Evolutionary conservation across 352 stramenopile genomes (phyloP), one percentile per base, ranked within the genome.

Genomic region (Globisporangium emineosum): DNA sequence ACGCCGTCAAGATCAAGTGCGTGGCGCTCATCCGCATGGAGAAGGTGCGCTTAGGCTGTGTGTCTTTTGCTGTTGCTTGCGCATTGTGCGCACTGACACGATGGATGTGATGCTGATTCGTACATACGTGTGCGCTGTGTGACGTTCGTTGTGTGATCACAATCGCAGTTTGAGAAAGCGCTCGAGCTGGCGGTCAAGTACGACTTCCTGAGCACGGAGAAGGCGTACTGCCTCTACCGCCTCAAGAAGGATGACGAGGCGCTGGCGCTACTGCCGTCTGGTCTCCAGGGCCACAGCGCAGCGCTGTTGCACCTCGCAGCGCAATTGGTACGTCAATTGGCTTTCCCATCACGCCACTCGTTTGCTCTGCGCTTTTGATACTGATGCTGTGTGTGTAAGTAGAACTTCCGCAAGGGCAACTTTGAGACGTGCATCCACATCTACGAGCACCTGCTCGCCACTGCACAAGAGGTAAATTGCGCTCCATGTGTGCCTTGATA

Each of bases 1-100:
- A 93, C 62, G 81, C 84, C n/a, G 75, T 93, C 17, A 88, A 89
- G 62, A 84, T 88, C 71, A 91, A 95, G 73, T 91, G 80, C 58
- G 69, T 93, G 37, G 81, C 86, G 62, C 82, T 94, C 43, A 93
- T 95, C 57, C 84, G 80, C 29, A 60, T 90, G 47, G 80, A 90
- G 55, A 93, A 95, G 75, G 86, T 90, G 54, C 9, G 62, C 17
- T 23, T 27, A 9, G 1, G n/a, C 45, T 32, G 10, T 10, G 1
- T 29, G 17, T 5, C 27, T 17, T 13, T 60, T 13, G 15, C n/a
- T 12, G 40, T 57, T 21, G 17, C 2, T 13, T 12, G 19, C 1
- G 2, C 9, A 51, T 54, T 47, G 2, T n/a, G 7, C 0, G 15
- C 51, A 40, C 27, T 47, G 33, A 17, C 19, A 45, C 15, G 13